Conservation (phyloP, 352 stramenopile species). For the Discostella stelligera region DNA sequence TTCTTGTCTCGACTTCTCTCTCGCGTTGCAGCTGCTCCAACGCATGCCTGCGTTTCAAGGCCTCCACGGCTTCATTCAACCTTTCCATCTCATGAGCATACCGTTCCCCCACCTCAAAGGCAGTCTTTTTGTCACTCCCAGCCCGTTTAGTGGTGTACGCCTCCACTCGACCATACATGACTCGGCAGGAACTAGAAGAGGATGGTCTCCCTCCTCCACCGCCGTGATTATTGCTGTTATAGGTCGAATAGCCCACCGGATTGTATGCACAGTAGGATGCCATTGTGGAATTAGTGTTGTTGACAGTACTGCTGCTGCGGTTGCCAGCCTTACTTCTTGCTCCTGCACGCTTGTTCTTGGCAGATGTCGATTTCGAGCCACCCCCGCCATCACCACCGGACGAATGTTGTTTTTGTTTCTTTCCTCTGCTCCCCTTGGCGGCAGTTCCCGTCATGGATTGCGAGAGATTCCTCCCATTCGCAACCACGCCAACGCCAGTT, state of each 20-base stretch:
- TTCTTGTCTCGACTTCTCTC: neutral
- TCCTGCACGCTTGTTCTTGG: neutral
- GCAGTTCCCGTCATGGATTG: neutral
- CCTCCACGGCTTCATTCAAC: conserved; percentile 55
- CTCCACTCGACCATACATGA: conserved; percentile 76
- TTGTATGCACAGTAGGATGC: conserved; percentile 28
- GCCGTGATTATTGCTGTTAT: conserved; percentile 1
- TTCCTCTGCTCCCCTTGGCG: conserved; percentile 20
- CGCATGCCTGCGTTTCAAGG: conserved; percentile 31
- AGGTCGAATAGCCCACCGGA: conserved; percentile 34
- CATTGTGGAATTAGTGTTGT: neutral
- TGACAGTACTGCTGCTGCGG: neutral
- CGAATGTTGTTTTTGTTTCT: neutral
- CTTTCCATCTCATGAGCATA: conserved; percentile 69
- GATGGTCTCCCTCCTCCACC: neutral
- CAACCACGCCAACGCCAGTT: neutral
- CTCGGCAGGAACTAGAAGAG: conserved; percentile 35
- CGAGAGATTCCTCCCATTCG: neutral
- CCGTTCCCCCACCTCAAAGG: conserved; percentile 63
- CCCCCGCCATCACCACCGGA: neutral
- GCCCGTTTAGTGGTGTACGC: conserved; percentile 78
- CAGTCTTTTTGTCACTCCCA: conserved; percentile 76
- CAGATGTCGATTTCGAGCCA: neutral
- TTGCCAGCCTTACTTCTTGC: conserved; percentile 12
- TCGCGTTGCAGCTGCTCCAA: conserved; percentile 1